Conservation (phyloP, 1,284 basidiomycete species). For the Peniophora sp. region DNA sequence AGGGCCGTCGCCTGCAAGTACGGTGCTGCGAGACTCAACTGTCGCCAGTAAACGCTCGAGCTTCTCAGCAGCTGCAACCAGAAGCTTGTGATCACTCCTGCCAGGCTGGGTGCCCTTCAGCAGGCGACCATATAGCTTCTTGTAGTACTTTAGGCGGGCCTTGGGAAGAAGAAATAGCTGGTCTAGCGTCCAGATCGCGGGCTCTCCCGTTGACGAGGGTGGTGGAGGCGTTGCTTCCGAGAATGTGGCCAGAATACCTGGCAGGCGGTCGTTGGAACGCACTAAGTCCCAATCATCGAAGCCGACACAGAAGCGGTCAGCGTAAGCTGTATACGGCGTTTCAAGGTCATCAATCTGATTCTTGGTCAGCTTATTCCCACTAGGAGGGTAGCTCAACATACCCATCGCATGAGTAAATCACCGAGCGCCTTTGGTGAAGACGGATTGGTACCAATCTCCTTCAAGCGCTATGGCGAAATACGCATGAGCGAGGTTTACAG, state of each 20-base stretch:
- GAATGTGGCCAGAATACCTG: slow-evolving; percentile 63
- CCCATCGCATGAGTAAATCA: slow-evolving; percentile 96
- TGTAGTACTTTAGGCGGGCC: slow-evolving; percentile 85
- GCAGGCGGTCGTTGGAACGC: slow-evolving; percentile 66
- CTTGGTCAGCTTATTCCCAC: slow-evolving; percentile 2
- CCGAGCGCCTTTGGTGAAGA: slow-evolving; percentile 93
- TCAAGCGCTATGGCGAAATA: slow-evolving; percentile 61
- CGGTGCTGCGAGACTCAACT: slow-evolving; percentile 51
- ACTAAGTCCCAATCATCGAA: slow-evolving; percentile 85
- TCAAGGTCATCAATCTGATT: slow-evolving; percentile 84
- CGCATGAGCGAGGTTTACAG: slow-evolving; percentile 9
- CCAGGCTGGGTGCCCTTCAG: slow-evolving; percentile 87
- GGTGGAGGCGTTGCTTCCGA: slow-evolving; percentile 58
- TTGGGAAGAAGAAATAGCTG: slow-evolving; percentile 83
- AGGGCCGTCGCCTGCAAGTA: slow-evolving; percentile 29
- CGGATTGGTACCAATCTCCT: slow-evolving; percentile 90
- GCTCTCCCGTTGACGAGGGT: slow-evolving; percentile 25
- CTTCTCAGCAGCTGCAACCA: slow-evolving; percentile 76
- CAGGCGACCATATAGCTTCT: slow-evolving; percentile 82
- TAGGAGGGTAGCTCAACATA: slow-evolving; percentile 30
- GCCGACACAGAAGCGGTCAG: slow-evolving; percentile 62
- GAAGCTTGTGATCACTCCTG: slow-evolving; percentile 78
- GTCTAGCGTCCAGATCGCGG: slow-evolving; percentile 77
- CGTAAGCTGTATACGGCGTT: slow-evolving; percentile 80
- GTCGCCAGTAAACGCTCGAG: slow-evolving; percentile 69